These are phyloP conservation scores for Calonectria honghensis DNA, from an alignment of 2,329 filamentous ascomycete genomes.

Conservation along the genomic window DNA sequence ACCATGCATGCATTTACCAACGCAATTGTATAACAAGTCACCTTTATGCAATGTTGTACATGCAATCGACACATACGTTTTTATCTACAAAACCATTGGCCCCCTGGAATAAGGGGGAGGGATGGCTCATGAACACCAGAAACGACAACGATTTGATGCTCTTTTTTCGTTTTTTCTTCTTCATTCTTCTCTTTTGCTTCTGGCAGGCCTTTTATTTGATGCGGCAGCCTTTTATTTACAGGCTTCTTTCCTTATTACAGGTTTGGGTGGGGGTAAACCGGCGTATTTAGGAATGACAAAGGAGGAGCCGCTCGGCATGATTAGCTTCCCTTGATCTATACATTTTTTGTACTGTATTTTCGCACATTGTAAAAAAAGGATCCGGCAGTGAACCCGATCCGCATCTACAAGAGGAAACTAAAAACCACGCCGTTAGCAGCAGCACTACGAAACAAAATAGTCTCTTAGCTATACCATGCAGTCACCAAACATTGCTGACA, in stretches of 20 bases:
- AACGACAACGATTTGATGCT: slow-evolving; percentile 21
- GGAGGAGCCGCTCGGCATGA: slow-evolving; percentile 1
- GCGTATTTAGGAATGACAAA: slow-evolving; percentile 8
- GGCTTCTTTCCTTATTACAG: slow-evolving; percentile 16
- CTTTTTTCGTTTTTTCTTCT: slow-evolving; percentile 2
- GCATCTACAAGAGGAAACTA: background rate
- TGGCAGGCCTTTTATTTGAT: slow-evolving; percentile 22
- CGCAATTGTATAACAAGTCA: slow-evolving; percentile 18
- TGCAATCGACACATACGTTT: slow-evolving; percentile 23
- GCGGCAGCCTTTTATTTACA: background rate
- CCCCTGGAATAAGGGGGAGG: background rate
- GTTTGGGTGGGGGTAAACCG: background rate
- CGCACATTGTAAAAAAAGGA: background rate
- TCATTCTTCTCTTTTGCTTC: background rate
- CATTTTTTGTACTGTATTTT: background rate
- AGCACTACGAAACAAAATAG: background rate
- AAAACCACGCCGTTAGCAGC: background rate
- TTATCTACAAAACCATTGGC: background rate
- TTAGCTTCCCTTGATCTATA: slow-evolving; percentile 2
- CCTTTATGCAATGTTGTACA: slow-evolving; percentile 11
- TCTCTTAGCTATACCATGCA: background rate
- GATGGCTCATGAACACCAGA: slow-evolving; percentile 12
- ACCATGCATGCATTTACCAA: slow-evolving; percentile 1
- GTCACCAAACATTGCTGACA: background rate
- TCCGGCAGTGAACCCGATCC: background rate